Conservation (phyloP, 2,329 filamentous ascomycete genomes). For the Dendryphion nanum region DNA sequence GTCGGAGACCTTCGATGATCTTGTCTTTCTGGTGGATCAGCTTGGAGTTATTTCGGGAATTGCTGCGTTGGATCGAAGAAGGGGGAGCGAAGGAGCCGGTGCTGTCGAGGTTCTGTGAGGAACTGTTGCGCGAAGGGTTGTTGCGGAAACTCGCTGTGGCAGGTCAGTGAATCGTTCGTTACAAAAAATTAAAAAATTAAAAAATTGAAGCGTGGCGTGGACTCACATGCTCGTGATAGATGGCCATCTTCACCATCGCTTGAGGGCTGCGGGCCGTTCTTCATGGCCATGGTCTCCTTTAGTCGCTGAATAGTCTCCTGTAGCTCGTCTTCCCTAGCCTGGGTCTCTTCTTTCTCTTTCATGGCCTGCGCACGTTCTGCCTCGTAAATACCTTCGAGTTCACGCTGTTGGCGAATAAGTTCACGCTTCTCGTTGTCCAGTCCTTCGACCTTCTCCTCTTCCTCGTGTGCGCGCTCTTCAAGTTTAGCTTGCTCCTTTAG, state of each 20-base stretch:
- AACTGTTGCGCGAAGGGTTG: constrained; percentile 44
- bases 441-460: constrained; percentile 76
- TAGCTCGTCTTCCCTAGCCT: constrained; percentile 83
- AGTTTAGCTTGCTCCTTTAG: constrained; percentile 78
- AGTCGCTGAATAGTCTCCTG: constrained; percentile 85
- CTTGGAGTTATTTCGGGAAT: constrained; percentile 86
- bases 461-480: constrained; percentile 85
- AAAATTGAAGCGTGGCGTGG: constrained; percentile 6
- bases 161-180: neutral
- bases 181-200: constrained; percentile 6
- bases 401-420: constrained; percentile 75
- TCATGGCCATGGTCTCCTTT: constrained; percentile 83
- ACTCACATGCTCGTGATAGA: constrained; percentile 53
- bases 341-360: constrained; percentile 88
- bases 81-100: constrained; percentile 81
- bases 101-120: constrained; percentile 71
- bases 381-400: constrained; percentile 91
- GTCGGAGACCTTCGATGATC: constrained; percentile 84
- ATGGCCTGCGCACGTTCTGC: constrained; percentile 82
- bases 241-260: constrained; percentile 52
- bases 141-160: constrained; percentile 41
- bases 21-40: constrained; percentile 94
- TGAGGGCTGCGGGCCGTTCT: constrained; percentile 56
- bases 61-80: constrained; percentile 79
- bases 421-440: constrained; percentile 85